phyloP scores from a whole-genome alignment of 805 yeast genomes.

The Lipomyces mesembrius region DNA sequence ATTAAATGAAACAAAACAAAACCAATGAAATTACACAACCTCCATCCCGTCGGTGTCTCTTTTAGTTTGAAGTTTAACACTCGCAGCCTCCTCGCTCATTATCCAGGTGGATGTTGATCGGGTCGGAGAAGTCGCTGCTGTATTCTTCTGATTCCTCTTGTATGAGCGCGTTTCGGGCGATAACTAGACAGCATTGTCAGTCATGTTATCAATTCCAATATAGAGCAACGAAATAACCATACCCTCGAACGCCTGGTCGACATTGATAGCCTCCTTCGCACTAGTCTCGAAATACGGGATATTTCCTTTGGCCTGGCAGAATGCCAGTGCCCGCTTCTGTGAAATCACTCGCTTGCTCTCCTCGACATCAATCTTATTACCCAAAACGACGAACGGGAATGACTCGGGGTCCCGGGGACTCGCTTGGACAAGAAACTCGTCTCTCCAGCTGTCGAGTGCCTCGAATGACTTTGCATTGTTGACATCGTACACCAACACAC shows the following conservation, averaged over 20 bases:
- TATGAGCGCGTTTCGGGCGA: conserved; percentile 92
- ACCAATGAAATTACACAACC: conserved; percentile 2
- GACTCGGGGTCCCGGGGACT: conserved; percentile 91
- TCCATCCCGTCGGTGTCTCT: not conserved
- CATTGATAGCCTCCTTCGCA: conserved; percentile 95
- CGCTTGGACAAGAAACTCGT: conserved; percentile 91
- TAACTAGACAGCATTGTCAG: conserved; percentile 47
- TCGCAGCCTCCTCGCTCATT: conserved; percentile 77
- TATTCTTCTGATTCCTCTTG: conserved; percentile 92
- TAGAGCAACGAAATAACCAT: not conserved
- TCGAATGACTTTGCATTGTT: conserved; percentile 94
- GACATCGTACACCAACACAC: conserved; percentile 94
- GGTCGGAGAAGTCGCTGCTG: conserved; percentile 93
- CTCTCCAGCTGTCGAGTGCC: conserved; percentile 87
- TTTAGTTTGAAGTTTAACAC: conserved; percentile 53
- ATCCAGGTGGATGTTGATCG: conserved; percentile 91
- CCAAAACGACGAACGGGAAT: conserved; percentile 93
- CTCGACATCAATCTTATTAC: conserved; percentile 93
- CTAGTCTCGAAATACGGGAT: conserved; percentile 95
- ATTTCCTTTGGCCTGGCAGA: conserved; percentile 69
- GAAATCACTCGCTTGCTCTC: conserved; percentile 80
- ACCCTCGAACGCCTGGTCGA: conserved; percentile 90
- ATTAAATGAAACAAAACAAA: not conserved
- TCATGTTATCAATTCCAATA: not conserved
- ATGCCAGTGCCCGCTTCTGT: conserved; percentile 62